Base-by-base conservation (phyloP, 305 asterid genomes). In the Fraxinus baroniana region DNA sequence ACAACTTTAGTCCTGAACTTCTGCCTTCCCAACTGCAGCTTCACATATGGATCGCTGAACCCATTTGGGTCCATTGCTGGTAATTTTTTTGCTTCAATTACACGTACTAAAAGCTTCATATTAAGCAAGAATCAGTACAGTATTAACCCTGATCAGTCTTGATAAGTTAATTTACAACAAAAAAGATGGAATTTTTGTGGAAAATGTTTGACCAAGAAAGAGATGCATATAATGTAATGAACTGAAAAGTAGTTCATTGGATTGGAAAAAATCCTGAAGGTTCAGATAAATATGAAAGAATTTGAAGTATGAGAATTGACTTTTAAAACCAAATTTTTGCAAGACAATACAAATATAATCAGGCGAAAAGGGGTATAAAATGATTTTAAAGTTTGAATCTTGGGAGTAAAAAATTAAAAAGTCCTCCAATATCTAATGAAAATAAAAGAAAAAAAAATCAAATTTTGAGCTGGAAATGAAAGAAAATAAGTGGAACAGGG, bases 1-100 rank as follows among this genome's bases (percentile, higher is more conserved):
- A 93, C 91, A 36, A 94, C 98, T 87, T 94, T 94, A 75, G 90
- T 93, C 89, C 77, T 90, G 82, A 89, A 90, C 88, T 82, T 93
- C 78, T 93, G 98, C 90, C 79, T 95, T 15, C 98, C 99, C 84
- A 95, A 71, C 91, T 91, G 94, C 82, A 94, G 85, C 74, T 92
- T 95, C n/a, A 93, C 99, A 83, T 95, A 95, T 37, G 98, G 97
- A 90, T 95, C 98, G 87, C 97, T 93, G 78, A 89, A 89, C 32
- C 99, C 98, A 88, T 94, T 95, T 13, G 91, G 91, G 87, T 94
- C 98, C 87, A 93, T 89, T 32, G 97, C 92, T 60, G 98, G 98
- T 78, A 94, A 85, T 52, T 93, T 87, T 72, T 81, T 88, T 0
- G 94, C 99, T 82, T 94, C 98, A 24, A 94, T 95, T 22, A 90